Base-by-base conservation (phyloP, 352 stramenopile genomes). In the Saprolegnia diclina region DNA sequence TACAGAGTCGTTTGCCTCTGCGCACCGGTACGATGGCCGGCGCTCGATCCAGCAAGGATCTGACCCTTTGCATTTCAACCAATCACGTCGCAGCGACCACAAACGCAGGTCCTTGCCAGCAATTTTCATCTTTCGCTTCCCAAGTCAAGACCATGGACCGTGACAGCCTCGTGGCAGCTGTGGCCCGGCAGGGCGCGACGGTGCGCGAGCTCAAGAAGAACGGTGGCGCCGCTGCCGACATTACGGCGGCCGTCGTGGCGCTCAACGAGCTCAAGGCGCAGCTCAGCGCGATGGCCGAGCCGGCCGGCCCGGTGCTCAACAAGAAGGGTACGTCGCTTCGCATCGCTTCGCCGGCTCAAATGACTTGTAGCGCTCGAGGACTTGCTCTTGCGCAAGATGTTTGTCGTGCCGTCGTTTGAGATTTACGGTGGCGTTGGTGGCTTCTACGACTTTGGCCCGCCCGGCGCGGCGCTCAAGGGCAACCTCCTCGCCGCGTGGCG, bases 381-480 rank as follows among this genome's bases (percentile, higher is more conserved):
- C 71, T 77, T 99, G 70, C 82, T 99, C 21, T 83, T 99, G 74
- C 91, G 97, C 63, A 98, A 98, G 77, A 99, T 99, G 97, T 99
- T 99, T 80, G 95, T 99, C 38, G 91, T 99, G 69, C 97, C 97
- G 38, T 97, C 90, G 38, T 99, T 99, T 76, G 97, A 99, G 81
- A 99, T 99, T 71, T 98, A 99, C 80, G 96, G 97, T 67, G 97
- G 97, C 70, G 96, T 99, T 21, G 97, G 94, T 62, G 97, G 97
- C 72, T 93, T 99, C 63, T 99, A 98, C 80, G 97, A 99, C 85
- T 97, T 99, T 71, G 97, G 97, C 38, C 97, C 96, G 64, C 93
- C 95, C 6, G 95, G 92, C 10, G 98, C 91, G 73, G 90, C 92
- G 53, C 78, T 99, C 54, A 98, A 98, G 79, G 92, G 94, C 71